These are phyloP conservation scores for Aspergillus steynii DNA, from an alignment of 495 filamentous ascomycete species.

Conservation along the genomic window DNA sequence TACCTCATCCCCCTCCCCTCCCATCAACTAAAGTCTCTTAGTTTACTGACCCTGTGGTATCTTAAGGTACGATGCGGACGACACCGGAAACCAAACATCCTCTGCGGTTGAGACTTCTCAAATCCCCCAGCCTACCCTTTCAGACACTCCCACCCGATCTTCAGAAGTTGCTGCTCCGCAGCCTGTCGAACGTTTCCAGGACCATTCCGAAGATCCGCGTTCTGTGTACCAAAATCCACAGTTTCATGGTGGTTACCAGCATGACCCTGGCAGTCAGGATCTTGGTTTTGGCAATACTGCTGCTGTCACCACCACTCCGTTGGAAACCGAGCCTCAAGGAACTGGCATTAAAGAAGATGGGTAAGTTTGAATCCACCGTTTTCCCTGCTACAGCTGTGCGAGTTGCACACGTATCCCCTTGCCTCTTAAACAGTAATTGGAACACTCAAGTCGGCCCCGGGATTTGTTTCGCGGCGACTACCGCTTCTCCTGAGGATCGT, in stretches of 20 bases:
- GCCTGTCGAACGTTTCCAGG: slow-evolving; percentile 42
- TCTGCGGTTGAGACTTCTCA: slow-evolving; percentile 35
- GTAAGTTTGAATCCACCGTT: slow-evolving; percentile 63
- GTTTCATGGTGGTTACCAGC: slow-evolving; percentile 55
- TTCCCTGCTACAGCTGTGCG: slow-evolving; percentile 22
- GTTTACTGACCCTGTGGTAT: slow-evolving; percentile 6
- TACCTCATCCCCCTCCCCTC: not conserved
- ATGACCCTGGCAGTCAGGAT: slow-evolving; percentile 62
- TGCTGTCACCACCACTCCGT: slow-evolving; percentile 24
- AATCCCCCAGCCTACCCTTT: slow-evolving; percentile 25
- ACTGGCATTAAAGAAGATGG: slow-evolving; percentile 95
- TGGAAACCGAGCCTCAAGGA: slow-evolving; percentile 42
- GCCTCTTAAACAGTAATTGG: not conserved
- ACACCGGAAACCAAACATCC: slow-evolving; percentile 49
- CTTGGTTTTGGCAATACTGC: slow-evolving; percentile 41
- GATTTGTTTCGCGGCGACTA: not conserved
- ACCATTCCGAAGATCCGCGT: slow-evolving; percentile 35
- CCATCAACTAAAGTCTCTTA: not conserved
- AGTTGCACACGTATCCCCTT: not conserved
- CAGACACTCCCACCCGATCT: slow-evolving; percentile 24
- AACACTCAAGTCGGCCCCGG: not conserved
- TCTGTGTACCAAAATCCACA: slow-evolving; percentile 43
- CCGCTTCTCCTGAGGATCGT: not conserved
- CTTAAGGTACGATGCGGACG: slow-evolving; percentile 84
- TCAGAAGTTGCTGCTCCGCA: slow-evolving; percentile 24